Evolutionary conservation across 2,329 filamentous ascomycete species (phyloP), one percentile per base, ranked within the genome.

Genomic region (Zymoseptoria pseudotritici): DNA sequence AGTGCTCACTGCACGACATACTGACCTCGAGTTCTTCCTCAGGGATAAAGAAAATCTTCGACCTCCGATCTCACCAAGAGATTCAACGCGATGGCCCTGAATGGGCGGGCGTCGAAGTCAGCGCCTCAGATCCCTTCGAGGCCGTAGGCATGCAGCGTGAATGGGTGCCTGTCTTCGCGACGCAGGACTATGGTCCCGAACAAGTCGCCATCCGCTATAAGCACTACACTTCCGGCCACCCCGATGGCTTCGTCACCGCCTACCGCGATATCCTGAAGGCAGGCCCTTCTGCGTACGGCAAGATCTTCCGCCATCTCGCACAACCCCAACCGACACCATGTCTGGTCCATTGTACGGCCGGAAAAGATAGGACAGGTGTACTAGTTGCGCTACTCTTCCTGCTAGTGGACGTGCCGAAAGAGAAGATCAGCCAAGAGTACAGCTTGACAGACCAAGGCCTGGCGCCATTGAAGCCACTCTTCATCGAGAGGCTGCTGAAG

Each of bases 301-400:
- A 77, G 1, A 87, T 91, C 61, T 77, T 90, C 49, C 70, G 74
- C 17, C 82, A 89, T 66, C 75, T 90, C 72, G 82, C 67, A 64
- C 59, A 73, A 55, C 69, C 73, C 22, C 65, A 74, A 9, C 70
- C 76, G 51, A 66, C 74, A 56, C 83, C 86, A 7, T 73, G 87
- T 9, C 76, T 90, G 6, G 76, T 91, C 7, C 88, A 92, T 69
- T 91, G 89, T 72, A 89, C 87, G 0, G 87, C 86, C 0, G 89
- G 89, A 11, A 92, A 92, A 73, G 89, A 92, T 71, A 80, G 89
- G 51, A 91, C 89, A 0, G 89, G 89, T 2, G 80, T 91, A 4
- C 75, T 90, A 52, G 82, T 84, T 54, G 88, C 86, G 2, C 67
- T 92, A 50, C 71, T 91, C 8, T 77, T 90, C 49, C 75, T 81